Base-by-base conservation (phyloP, 352 stramenopile genomes). In the Globisporangium takayamanum region DNA sequence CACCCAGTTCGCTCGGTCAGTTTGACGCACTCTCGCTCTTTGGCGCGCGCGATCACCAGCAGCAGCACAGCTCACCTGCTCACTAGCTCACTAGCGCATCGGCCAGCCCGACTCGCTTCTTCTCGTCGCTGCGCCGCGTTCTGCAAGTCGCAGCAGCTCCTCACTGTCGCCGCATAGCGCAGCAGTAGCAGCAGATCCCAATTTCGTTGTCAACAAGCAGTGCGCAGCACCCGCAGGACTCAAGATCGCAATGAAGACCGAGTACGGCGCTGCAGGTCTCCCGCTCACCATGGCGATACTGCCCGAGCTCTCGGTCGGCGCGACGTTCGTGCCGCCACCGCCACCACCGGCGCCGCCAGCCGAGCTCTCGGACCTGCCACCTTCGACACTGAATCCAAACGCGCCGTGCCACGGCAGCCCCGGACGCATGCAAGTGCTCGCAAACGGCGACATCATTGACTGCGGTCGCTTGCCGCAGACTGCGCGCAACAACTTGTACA, bases 401-500 rank as follows among this genome's bases (percentile, higher is more conserved):
- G 26, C 26, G 11, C 18, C 15, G 67, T 77, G 65, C 53, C 79
- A 81, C 62, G 68, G 63, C 64, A 84, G 64, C 42, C 71, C 72
- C 30, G 74, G 70, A 30, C 73, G 74, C 15, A 85, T 94, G 67
- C 80, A 92, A 60, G 76, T 94, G 59, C 76, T 94, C 6, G 82
- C 84, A 12, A 94, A 94, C 63, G 84, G 84, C 20, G 84, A 94
- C 56, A 94, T 94, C 50, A 67, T 94, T 16, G 84, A 94, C 69
- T 94, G 84, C 52, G 79, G 71, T 2, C 80, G 79, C 1, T 64
- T 94, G 42, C 82, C 84, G 14, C 80, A 80, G 67, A 89, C 76
- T 0, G 84, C 84, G 22, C 80, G 84, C 64, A 91, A 96, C 72
- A 92, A 88, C 44, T 65, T 96, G 2, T 96, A 96, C 81, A 96